Conservation (phyloP, 805 yeast species). For the Candida easanensis region DNA sequence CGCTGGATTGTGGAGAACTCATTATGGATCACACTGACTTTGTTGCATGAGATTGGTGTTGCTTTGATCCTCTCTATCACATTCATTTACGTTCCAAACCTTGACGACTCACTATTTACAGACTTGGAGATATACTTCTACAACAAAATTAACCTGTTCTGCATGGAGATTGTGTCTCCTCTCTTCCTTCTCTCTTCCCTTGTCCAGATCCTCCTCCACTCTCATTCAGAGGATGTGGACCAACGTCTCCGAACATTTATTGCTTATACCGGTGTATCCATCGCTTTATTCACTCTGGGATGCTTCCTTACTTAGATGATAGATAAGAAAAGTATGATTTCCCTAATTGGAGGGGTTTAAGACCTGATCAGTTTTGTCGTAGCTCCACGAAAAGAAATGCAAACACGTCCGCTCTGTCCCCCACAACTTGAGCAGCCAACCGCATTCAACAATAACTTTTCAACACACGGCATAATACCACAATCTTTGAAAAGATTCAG, state of each 20-base stretch:
- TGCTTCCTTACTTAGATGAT: constrained; percentile 9
- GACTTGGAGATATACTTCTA: constrained; percentile 33
- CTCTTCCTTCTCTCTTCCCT: constrained; percentile 21
- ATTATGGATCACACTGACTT: constrained; percentile 16
- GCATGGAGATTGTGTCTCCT: constrained; percentile 32
- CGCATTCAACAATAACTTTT: too few species aligned
- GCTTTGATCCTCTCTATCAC: constrained; percentile 35
- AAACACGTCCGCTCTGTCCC: too few species aligned
- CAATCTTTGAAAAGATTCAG: too few species aligned
- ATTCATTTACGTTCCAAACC: constrained; percentile 38
- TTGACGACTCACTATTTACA: constrained; percentile 29
- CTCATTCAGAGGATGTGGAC: constrained; percentile 5
- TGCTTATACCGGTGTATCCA: constrained; percentile 10
- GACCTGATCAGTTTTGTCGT: too few species aligned
- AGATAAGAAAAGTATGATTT: too few species aligned
- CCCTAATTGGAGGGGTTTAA: too few species aligned
- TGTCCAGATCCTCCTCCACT: constrained; percentile 15
- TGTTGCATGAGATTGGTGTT: constrained; percentile 31
- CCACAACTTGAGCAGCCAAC: too few species aligned
- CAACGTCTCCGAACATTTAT: constrained; percentile 4
- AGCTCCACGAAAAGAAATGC: too few species aligned
- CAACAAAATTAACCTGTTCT: constrained; percentile 29
- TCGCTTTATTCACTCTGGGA: constrained; percentile 26
- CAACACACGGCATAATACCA: too few species aligned
- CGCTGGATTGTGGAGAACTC: constrained; percentile 17